Evolutionary conservation across 495 filamentous ascomycete species (phyloP).

Genomic region (Rusavskia elegans): DNA sequence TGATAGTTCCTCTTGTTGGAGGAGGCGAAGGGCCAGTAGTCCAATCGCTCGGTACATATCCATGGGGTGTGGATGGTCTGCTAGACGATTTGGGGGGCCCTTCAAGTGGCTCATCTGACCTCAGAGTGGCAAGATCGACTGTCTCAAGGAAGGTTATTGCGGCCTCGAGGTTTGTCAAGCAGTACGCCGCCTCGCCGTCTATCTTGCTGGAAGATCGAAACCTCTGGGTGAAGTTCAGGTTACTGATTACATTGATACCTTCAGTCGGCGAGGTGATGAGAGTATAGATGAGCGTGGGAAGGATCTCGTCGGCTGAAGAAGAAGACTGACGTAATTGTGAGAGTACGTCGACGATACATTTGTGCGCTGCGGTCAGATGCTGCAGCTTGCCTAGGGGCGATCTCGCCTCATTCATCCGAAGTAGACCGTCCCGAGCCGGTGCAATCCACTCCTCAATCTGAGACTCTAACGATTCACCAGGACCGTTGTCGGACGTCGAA

Average conservation of each 20-base stretch:
- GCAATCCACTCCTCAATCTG: conserved; percentile 59
- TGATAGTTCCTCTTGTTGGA: not conserved
- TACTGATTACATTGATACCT: conserved; percentile 79
- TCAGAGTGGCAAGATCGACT: conserved; percentile 81
- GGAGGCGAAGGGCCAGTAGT: conserved; percentile 16
- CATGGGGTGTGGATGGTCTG: conserved; percentile 35
- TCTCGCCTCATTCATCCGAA: conserved; percentile 71
- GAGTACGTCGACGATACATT: conserved; percentile 83
- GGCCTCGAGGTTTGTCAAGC: conserved; percentile 89
- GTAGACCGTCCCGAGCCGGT: conserved; percentile 54
- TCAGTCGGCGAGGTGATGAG: conserved; percentile 81
- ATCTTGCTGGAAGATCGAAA: conserved; percentile 79
- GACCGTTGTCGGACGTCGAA: conserved; percentile 17
- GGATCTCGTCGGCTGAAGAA: conserved; percentile 90
- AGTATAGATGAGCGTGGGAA: conserved; percentile 90
- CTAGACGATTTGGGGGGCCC: conserved; percentile 43
- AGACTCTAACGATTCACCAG: conserved; percentile 33
- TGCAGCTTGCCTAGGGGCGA: conserved; percentile 86
- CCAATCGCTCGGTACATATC: conserved; percentile 20
- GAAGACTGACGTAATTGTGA: conserved; percentile 62
- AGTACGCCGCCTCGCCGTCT: conserved; percentile 88
- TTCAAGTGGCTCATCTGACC: conserved; percentile 57
- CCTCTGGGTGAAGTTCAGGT: conserved; percentile 82
- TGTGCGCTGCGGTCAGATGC: conserved; percentile 75
- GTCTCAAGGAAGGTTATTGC: conserved; percentile 94